Evolutionary conservation across 2,329 filamentous ascomycete species (phyloP).

Genomic region (Corinectria fuckeliana): DNA sequence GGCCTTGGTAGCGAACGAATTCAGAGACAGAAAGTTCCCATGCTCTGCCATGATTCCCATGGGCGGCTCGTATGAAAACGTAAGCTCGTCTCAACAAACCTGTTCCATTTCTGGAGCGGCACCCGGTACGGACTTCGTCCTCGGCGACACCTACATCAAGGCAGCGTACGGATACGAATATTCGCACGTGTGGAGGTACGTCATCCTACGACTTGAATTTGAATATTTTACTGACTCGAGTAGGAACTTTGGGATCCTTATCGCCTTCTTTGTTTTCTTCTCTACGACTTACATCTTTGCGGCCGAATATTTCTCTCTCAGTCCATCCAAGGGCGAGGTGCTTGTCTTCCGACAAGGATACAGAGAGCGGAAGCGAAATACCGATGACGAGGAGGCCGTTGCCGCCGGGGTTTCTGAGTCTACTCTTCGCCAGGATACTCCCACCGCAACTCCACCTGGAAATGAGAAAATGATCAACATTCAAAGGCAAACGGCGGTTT

Average conservation of each 20-base stretch:
- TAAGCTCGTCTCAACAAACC: background rate
- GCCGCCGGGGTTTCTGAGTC: background rate
- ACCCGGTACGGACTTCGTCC: constrained; percentile 8
- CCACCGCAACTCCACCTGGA: background rate
- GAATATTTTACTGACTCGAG: background rate
- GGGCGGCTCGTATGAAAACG: constrained; percentile 2
- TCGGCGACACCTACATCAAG: constrained; percentile 25
- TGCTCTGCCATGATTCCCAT: constrained; percentile 15
- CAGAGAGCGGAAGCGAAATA: background rate
- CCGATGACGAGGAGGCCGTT: constrained; percentile 8
- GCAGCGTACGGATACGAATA: constrained; percentile 54
- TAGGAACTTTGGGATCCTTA: constrained; percentile 69
- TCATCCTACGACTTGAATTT: background rate
- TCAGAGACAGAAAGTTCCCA: constrained; percentile 14
- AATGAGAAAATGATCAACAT: constrained; percentile 1
- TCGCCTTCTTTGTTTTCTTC: constrained; percentile 69
- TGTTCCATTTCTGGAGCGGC: constrained; percentile 24
- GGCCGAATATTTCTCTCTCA: constrained; percentile 63
- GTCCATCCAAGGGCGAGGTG: constrained; percentile 66
- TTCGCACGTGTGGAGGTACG: constrained; percentile 58
- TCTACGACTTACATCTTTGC: constrained; percentile 66
- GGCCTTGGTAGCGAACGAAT: constrained; percentile 23
- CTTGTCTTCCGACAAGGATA: constrained; percentile 62
- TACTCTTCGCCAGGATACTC: background rate
- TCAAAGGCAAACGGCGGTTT: constrained; percentile 48